These are phyloP conservation scores for Orobanche coerulescens DNA, from an alignment of 257 asterid species.

Conservation along the genomic window DNA sequence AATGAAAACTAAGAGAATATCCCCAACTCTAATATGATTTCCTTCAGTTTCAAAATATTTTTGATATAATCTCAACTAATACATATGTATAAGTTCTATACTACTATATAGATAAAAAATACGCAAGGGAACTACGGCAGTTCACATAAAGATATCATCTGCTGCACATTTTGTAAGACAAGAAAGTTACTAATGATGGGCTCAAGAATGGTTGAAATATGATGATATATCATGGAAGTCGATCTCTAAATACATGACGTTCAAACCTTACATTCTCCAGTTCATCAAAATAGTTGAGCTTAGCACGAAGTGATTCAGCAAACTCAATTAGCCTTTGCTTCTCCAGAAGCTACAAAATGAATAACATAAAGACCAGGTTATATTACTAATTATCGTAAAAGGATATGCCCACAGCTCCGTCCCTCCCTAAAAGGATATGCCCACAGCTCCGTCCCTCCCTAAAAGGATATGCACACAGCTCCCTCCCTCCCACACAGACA, in stretches of 20 bases:
- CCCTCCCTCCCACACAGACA: not conserved
- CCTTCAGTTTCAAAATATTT: not conserved
- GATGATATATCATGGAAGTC: conserved; percentile 12
- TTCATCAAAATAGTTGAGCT: conserved; percentile 97
- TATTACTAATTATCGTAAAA: conserved; percentile 8
- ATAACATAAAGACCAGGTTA: conserved; percentile 19
- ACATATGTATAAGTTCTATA: not conserved
- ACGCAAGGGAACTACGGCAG: not conserved
- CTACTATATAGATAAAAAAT: not conserved
- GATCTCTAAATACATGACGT: conserved; percentile 25
- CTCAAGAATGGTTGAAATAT: conserved; percentile 16
- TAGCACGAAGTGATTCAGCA: conserved; percentile 92
- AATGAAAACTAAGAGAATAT: not conserved
- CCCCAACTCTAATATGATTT: not conserved
- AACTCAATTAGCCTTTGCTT: conserved; percentile 87
- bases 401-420: not conserved
- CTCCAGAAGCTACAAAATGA: conserved; percentile 77
- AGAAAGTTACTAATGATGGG: not conserved
- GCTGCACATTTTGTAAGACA: conserved; percentile 7
- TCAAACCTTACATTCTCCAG: conserved; percentile 93
- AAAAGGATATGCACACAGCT: conserved; percentile 1
- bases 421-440: conserved; percentile 5
- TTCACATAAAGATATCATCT: not conserved
- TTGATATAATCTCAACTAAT: not conserved
- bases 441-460: too few relatives aligned